Evolutionary conservation across 192 early-diverging fungal species (phyloP), one percentile per base, ranked within the genome.

Genomic region (Fimicolochytrium jonesii): DNA sequence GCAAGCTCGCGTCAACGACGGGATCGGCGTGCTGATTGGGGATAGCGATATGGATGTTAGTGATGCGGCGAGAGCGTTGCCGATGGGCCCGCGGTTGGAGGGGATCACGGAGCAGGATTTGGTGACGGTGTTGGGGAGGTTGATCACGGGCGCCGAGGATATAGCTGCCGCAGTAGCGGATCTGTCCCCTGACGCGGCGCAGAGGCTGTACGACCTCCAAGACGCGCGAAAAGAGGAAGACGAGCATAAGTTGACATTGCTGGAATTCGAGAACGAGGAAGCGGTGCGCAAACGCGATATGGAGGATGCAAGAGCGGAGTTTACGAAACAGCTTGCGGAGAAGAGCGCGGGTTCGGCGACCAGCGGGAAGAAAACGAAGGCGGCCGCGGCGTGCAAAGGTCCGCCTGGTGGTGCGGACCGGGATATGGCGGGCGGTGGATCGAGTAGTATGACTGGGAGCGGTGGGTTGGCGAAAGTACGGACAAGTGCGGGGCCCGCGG

Each of bases 1-100:
- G 13, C 37, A 74, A 17, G 35, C 41, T n/a, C 46, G 45, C 7
- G 34, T 75, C 10, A 72, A 44, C 17, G 73, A 72, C 10, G 54
- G 49, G 2, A 55, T 59, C 4, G 67, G 65, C 9, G 20, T 65
- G 50, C 31, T 64, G 20, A 64, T 54, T 3, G 57, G 33, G 10
- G 72, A 73, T 46, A 29, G 26, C 1, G 67, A 59, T 31, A 22
- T 9, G 2, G 67, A 73, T 44, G 64, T 69, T 6, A 57, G 18
- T 2, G 52, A 15, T 10, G 59, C 35, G 13, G 56, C 56, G 18
- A 61, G 50, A 48, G 59, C 53, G 31, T 10, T 64, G 42, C 48
- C 31, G 51, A 55, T 13, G 34, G 7, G 42, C 26, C 9, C 32
- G n/a, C n/a, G n/a, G n/a, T n/a, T n/a, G n/a, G n/a, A n/a, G n/a